Percentiles rank a stretch among this genome's conserved stretches.
These are phyloP conservation scores for Hyphodiscus sp. DNA, from an alignment of 2,329 filamentous ascomycete species.

Conservation along the genomic window DNA sequence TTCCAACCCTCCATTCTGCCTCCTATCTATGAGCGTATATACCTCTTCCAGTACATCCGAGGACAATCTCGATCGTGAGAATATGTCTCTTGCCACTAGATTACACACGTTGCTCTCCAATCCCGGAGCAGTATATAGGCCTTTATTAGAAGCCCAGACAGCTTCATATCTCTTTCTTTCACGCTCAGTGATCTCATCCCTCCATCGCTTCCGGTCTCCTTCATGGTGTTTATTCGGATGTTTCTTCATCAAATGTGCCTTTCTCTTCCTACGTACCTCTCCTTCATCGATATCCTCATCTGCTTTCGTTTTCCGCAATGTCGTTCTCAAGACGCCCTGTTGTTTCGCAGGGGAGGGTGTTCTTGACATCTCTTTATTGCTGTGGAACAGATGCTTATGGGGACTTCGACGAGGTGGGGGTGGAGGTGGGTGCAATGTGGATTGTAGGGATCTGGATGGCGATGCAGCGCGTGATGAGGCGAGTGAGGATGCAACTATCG, in stretches of 20 bases:
- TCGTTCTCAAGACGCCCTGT: slow-evolving; percentile 40
- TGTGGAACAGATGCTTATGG: slow-evolving; percentile 27
- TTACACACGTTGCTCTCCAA: slow-evolving; percentile 47
- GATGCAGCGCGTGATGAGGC: slow-evolving; percentile 52
- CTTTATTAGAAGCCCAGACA: slow-evolving; percentile 77
- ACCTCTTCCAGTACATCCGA: slow-evolving; percentile 65
- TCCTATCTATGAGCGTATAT: slow-evolving; percentile 66
- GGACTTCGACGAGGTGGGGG: slow-evolving; percentile 26
- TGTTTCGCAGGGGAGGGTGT: slow-evolving; percentile 15
- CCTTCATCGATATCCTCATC: slow-evolving; percentile 50
- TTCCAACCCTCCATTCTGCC: slow-evolving; percentile 47
- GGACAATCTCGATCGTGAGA: slow-evolving; percentile 62
- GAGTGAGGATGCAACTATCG: slow-evolving; percentile 69
- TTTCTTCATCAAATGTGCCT: slow-evolving; percentile 53
- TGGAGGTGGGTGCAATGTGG: slow-evolving; percentile 27
- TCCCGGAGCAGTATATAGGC: slow-evolving; percentile 38
- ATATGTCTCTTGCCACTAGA: slow-evolving; percentile 69
- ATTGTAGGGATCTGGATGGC: slow-evolving; percentile 24
- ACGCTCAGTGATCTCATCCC: slow-evolving; percentile 63
- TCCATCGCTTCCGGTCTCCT: slow-evolving; percentile 68
- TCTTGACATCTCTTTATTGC: slow-evolving; percentile 32
- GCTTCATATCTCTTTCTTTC: slow-evolving; percentile 80
- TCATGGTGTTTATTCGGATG: slow-evolving; percentile 71
- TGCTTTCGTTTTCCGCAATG: slow-evolving; percentile 52
- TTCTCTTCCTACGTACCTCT: slow-evolving; percentile 43